Base-by-base conservation (phyloP, 2,329 filamentous ascomycete genomes). In the Cladobotryum protrusum region DNA sequence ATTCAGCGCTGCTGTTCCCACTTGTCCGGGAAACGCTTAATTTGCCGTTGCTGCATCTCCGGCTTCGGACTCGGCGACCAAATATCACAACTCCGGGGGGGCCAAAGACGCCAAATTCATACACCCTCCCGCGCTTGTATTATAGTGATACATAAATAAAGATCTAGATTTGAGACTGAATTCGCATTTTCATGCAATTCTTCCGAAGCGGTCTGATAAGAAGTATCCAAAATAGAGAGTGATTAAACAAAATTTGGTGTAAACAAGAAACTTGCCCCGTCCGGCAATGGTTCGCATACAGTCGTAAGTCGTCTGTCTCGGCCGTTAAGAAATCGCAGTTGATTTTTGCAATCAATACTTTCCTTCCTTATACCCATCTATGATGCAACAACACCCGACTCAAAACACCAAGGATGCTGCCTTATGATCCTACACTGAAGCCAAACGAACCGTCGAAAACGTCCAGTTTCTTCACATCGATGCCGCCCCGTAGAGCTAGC, bases 361-460 rank as follows among this genome's bases (percentile, higher is more conserved):
- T 17, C 35, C 35, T 17, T 17, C 35, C 35, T 5, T 17, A 6
- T n/a, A n/a, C 35, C 35, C 35, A 37, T 37, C 35, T 37, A 37
- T 37, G 35, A 14, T 37, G 17, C 35, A 20, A 42, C 11, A 29
- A 42, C 40, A 14, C 17, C 40, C 18, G 19, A 20, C 24, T 29
- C n/a, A 42, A 42, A 18, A 42, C 15, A 19, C 19, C 14, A 24
- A 8, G 5, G 19, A 44, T 32, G 44, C 14, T 39, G 15, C 8
- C 3, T 50, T 57, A 68, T 43, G 65, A 63, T 5, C 77, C 78
- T 9, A 82, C 72, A 55, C 76, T 78, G 57, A 82, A 81, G 7
- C 79, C 78, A 61, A 79, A 81, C 0, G 77, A 79, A 2, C 78
- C 78, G 48, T 82, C 78, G 60, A 81, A 82, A 1, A 79, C 65